These are phyloP conservation scores for Penicillium canariense DNA, from an alignment of 495 filamentous ascomycete genomes.

Conservation along the genomic window DNA sequence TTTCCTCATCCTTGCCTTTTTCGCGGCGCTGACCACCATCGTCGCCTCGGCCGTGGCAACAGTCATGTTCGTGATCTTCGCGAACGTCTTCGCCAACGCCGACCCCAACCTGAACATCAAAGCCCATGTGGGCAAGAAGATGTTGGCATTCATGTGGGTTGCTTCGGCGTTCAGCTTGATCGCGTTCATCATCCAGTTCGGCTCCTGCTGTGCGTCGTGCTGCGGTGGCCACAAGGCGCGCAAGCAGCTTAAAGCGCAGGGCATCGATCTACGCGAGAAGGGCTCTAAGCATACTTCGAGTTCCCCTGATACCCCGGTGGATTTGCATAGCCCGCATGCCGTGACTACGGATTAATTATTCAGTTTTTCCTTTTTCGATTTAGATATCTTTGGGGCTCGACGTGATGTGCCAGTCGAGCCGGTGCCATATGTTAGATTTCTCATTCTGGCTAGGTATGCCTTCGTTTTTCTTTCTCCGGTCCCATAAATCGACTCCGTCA, in stretches of 20 bases:
- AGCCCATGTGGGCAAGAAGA: constrained; percentile 64
- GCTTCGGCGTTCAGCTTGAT: constrained; percentile 63
- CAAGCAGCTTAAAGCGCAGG: constrained; percentile 36
- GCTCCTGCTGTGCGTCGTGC: constrained; percentile 62
- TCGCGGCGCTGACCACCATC: constrained; percentile 62
- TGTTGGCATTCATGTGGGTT: constrained; percentile 92
- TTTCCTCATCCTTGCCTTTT: constrained; percentile 58
- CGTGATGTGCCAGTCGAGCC: neutral
- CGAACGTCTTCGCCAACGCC: constrained; percentile 61
- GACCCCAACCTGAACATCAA: constrained; percentile 69
- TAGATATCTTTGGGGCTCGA: neutral
- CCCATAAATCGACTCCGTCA: neutral
- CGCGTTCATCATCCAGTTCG: constrained; percentile 67
- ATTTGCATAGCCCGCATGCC: constrained; percentile 4
- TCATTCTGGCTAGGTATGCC: neutral
- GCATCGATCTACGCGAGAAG: constrained; percentile 23
- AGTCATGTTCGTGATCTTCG: constrained; percentile 76
- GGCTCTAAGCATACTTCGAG: neutral
- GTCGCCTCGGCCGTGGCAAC: constrained; percentile 73
- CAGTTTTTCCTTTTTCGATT: neutral
- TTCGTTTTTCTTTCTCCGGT: neutral
- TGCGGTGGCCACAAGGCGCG: constrained; percentile 44
- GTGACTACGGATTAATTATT: constrained; percentile 9
- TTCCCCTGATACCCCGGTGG: neutral
- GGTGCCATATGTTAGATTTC: neutral